Conservation (phyloP, 2,329 filamentous ascomycete species). For the Stagonosporopsis vannaccii region DNA sequence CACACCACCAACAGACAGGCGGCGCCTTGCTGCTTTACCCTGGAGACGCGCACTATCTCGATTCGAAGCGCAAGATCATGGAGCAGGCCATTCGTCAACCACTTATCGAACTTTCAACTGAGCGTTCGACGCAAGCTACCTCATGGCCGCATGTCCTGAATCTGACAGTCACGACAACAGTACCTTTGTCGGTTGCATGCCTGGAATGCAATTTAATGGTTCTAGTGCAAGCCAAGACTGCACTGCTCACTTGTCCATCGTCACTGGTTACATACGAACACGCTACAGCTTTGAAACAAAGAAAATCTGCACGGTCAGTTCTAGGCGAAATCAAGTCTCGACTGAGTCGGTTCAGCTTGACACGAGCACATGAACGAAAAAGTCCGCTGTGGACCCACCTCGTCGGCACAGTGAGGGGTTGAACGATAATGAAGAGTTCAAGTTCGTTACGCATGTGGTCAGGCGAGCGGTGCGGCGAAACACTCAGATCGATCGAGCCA, state of each 20-base stretch:
- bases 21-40: conserved; percentile 20
- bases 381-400: conserved; percentile 1
- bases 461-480: background rate
- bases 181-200: conserved; percentile 5
- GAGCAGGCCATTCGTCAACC: background rate
- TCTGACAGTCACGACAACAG: conserved; percentile 1
- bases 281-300: conserved; percentile 24
- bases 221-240: conserved; percentile 28
- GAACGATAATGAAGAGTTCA: background rate
- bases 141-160: background rate
- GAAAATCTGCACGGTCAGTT: conserved; percentile 19
- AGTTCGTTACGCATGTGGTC: background rate
- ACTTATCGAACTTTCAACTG: background rate
- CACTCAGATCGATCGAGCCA: background rate
- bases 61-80: background rate
- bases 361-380: conserved; percentile 1
- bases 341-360: conserved; percentile 9
- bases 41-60: background rate
- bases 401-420: conserved; percentile 9
- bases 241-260: conserved; percentile 25
- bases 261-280: conserved; percentile 33
- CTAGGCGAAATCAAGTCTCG: conserved; percentile 6
- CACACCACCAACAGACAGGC: background rate
- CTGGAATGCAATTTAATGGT: conserved; percentile 24
- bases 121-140: background rate